Evolutionary conservation across 192 early-diverging fungal genomes (phyloP).

Genomic region (Podila clonocystis): DNA sequence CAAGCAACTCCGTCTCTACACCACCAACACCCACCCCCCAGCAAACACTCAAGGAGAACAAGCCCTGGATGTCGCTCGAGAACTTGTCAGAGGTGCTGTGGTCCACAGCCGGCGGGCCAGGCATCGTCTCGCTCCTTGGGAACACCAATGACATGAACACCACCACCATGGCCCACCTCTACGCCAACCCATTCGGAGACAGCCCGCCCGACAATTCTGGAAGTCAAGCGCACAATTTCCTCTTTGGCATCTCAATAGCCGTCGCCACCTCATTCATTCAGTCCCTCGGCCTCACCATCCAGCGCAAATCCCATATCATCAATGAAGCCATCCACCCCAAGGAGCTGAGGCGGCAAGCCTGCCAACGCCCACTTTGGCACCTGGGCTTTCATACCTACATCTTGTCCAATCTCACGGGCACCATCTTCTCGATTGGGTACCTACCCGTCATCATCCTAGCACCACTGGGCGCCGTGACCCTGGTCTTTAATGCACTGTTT

Average conservation of each 20-base stretch:
- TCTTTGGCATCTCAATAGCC: slow-evolving; percentile 66
- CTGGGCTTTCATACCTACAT: slow-evolving; percentile 72
- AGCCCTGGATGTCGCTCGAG: slow-evolving; percentile 29
- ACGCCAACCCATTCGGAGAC: slow-evolving; percentile 2
- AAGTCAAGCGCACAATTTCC: slow-evolving; percentile 33
- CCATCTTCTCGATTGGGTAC: slow-evolving; percentile 77
- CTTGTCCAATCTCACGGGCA: slow-evolving; percentile 74
- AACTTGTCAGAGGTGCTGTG: slow-evolving; percentile 50
- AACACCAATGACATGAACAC: slow-evolving; percentile 2
- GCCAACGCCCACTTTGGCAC: slow-evolving; percentile 72
- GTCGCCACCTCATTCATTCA: slow-evolving; percentile 76
- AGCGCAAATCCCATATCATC: slow-evolving; percentile 77
- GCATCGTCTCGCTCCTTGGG: slow-evolving; percentile 40
- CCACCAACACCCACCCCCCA: not conserved
- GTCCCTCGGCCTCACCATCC: slow-evolving; percentile 79
- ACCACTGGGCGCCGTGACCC: slow-evolving; percentile 75
- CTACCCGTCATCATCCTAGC: slow-evolving; percentile 82
- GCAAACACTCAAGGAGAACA: not conserved
- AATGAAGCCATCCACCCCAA: slow-evolving; percentile 62
- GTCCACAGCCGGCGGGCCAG: slow-evolving; percentile 32
- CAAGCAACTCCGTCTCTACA: not conserved
- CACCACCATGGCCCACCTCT: slow-evolving; percentile 1
- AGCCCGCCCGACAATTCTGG: not conserved
- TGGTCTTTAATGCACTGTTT: slow-evolving; percentile 83
- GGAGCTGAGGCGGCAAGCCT: slow-evolving; percentile 59